phyloP scores from a whole-genome alignment of 179 eudicot species.

The Vitellaria paradoxa region DNA sequence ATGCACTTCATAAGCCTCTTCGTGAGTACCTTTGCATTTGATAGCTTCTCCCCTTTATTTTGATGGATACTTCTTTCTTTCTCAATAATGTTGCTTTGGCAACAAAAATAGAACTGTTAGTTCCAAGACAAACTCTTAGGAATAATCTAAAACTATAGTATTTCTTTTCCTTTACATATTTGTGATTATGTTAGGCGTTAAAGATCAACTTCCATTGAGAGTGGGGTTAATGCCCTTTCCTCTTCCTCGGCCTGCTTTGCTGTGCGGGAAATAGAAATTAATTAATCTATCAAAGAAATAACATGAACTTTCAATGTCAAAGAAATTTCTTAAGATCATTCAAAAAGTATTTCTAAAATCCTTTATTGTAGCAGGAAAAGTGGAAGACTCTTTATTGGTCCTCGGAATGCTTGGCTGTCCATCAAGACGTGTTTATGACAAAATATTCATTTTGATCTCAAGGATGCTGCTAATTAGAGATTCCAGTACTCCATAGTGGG shows the following conservation, averaged over 20 bases:
- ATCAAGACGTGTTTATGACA: background rate
- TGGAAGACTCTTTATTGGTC: background rate
- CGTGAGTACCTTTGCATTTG: background rate
- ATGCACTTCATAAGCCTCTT: background rate
- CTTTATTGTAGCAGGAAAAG: background rate
- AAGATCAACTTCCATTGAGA: background rate
- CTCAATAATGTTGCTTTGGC: background rate
- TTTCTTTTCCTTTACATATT: background rate
- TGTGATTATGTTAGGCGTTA: background rate
- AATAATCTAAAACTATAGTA: background rate
- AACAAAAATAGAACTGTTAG: background rate
- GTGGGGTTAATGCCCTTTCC: background rate
- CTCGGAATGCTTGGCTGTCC: constrained; percentile 2
- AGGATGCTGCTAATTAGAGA: background rate
- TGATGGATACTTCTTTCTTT: background rate
- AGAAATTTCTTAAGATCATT: background rate
- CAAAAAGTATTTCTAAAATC: background rate
- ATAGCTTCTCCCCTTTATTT: background rate
- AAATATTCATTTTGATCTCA: background rate
- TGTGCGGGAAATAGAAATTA: background rate
- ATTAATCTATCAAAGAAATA: background rate
- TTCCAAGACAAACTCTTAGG: constrained; percentile 1
- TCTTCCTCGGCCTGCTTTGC: background rate
- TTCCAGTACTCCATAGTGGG: background rate
- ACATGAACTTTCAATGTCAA: background rate